Evolutionary conservation across 2,329 filamentous ascomycete species (phyloP), one percentile per base, ranked within the genome.

Genomic region (Stagonosporopsis cucurbitacearum): DNA sequence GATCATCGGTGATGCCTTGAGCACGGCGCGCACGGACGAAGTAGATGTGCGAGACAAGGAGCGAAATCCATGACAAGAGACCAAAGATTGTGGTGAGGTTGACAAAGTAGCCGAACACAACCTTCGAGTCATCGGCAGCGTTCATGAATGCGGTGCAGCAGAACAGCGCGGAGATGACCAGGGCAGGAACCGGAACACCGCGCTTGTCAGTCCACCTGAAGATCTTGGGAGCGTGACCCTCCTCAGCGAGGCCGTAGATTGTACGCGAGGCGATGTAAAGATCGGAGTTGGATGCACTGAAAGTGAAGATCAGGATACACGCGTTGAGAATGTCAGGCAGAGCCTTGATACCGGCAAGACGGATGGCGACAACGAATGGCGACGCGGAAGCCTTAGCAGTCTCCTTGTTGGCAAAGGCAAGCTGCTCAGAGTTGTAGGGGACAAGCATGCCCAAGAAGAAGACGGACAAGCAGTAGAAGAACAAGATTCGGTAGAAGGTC

Each of bases 401-500:
- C 20, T 77, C 80, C 39, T 73, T 78, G 72, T 79, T 84, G 64
- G 86, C 86, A 60, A 88, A 87, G 20, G 78, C 75, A 5, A 92
- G 85, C 0, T 84, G 74, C 0, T 60, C 0, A 35, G 84, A 84
- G 80, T 93, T 78, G 80, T 89, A 93, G 1, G 89, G 88, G 4
- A 94, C 88, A 47, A 89, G 81, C 82, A 91, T 90, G 68, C 90
- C 90, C 50, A 94, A 80, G 47, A 93, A 81, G 48, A 94, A 82
- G 32, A 92, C 88, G 20, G 84, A 87, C 55, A 91, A 75, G 66
- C 87, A 82, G 80, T 94, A 94, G 81, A 94, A 94, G 78, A 93
- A 80, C 63, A 91, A 77, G 72, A 94, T 93, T 54, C 90, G 90
- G 79, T 85, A 93, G 76, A 93, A 93, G 63, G 89, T 92, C 45